Base-by-base conservation (phyloP, 2,329 filamentous ascomycete genomes). In the Clonostachys byssicola region DNA sequence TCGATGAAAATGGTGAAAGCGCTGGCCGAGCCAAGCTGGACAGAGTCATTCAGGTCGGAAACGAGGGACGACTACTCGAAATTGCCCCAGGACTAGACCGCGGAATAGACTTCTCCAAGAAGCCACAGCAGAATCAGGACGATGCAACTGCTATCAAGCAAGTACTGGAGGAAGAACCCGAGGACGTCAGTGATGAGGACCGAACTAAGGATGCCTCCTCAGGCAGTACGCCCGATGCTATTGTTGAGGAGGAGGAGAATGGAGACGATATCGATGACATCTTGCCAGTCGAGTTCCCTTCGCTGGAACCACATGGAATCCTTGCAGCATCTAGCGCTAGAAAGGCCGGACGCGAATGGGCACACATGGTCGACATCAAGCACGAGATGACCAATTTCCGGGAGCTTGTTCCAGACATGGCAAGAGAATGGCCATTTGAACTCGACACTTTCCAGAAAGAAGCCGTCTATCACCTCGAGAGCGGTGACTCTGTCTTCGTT, bases 361-460 rank as follows among this genome's bases (percentile, higher is more conserved):
- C 94, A 45, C 94, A 99, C 68, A 95, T 99, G 84, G 92, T 99
- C 3, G 92, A 99, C 63, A 86, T 97, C 56, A 92, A 92, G 59
- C 83, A 90, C 50, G 89, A 92, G 45, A 95, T 97, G 58, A 77
- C 88, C n/a, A 97, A 97, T 61, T 97, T 99, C 66, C 77, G 80
- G 49, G 92, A 96, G 51, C 74, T 99, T 36, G 92, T 99, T 8
- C 94, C 94, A 0, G 89, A 97, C 51, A 96, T 97, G 91, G 94
- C 94, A 2, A 81, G 87, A 53, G 88, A 95, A 53, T 99, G 92
- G 89, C 92, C 92, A 0, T 99, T 99, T 56, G 94, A 99, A 65
- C 81, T 97, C 35, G 94, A 99, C 59, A 96, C 88, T 0, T 99
- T 99, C 70, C 94, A 99, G 62, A 99, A 99, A 62, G 94, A 99